Conservation (phyloP, 129 eudicot genomes). For the Flaveria ramosissima region DNA sequence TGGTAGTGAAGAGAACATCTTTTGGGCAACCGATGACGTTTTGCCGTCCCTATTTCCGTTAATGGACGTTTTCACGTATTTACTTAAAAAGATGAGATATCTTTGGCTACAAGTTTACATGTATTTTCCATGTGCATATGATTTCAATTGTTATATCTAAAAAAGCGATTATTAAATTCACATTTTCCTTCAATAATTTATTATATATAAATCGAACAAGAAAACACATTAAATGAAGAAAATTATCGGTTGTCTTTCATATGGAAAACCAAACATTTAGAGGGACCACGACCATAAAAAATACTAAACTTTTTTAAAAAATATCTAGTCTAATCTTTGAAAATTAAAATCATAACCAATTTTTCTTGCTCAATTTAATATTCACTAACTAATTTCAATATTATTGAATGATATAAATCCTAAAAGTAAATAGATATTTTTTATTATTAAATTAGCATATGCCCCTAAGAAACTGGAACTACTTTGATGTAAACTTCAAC, state of each 20-base stretch:
- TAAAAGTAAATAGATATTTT: too few species aligned
- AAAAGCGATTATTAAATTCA: slow-evolving; percentile 30
- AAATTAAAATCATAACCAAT: slow-evolving; percentile 32
- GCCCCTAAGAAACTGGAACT: slow-evolving; percentile 37
- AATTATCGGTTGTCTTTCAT: slow-evolving; percentile 35
- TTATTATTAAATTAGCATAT: slow-evolving; percentile 18
- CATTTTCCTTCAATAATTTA: slow-evolving; percentile 14
- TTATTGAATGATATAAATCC: slow-evolving; percentile 7
- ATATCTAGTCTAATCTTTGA: slow-evolving; percentile 32
- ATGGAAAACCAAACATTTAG: slow-evolving; percentile 30
- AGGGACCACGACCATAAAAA: slow-evolving; percentile 32
- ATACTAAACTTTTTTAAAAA: not conserved
- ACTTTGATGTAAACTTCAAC: slow-evolving; percentile 42
- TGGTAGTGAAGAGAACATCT: slow-evolving; percentile 2
- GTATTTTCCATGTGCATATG: slow-evolving; percentile 25
- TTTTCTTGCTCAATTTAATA: slow-evolving; percentile 36
- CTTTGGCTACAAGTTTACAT: slow-evolving; percentile 26
- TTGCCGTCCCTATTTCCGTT: slow-evolving; percentile 27
- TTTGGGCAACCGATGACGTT: slow-evolving; percentile 30
- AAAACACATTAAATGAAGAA: slow-evolving; percentile 33
- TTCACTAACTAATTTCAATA: slow-evolving; percentile 12
- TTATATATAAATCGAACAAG: slow-evolving; percentile 16
- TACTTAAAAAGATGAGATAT: slow-evolving; percentile 43
- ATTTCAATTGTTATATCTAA: slow-evolving; percentile 13
- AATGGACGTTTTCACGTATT: slow-evolving; percentile 28